Evolutionary conservation across 2,329 filamentous ascomycete species (phyloP).

Genomic region (Curvularia spicifera): DNA sequence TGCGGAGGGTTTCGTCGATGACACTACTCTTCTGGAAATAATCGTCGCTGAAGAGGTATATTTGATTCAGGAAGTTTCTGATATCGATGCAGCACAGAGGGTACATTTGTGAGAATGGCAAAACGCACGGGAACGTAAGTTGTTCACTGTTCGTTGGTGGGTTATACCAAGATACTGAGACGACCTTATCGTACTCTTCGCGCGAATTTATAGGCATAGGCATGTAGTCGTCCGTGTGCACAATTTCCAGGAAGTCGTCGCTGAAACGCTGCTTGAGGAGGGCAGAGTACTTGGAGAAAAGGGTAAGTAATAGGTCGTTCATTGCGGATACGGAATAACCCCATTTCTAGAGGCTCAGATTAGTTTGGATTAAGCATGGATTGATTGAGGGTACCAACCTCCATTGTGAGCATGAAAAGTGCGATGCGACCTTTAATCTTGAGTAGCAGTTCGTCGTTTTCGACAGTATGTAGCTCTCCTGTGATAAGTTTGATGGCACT

Average conservation of each 20-base stretch:
- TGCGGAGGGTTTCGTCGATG: slow-evolving; percentile 88
- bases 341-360: slow-evolving; percentile 68
- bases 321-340: slow-evolving; percentile 82
- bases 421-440: slow-evolving; percentile 94
- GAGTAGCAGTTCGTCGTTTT: slow-evolving; percentile 86
- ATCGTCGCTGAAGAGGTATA: slow-evolving; percentile 96
- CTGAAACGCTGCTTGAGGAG: slow-evolving; percentile 90
- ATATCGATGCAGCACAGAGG: slow-evolving; percentile 98
- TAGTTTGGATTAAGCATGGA: slow-evolving; percentile 12
- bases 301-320: slow-evolving; percentile 81
- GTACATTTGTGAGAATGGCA: slow-evolving; percentile 99
- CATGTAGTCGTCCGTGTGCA: slow-evolving; percentile 98
- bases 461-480: slow-evolving; percentile 77
- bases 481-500: slow-evolving; percentile 82
- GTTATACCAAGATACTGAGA: slow-evolving; percentile 94
- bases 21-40: slow-evolving; percentile 89
- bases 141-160: slow-evolving; percentile 60
- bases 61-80: slow-evolving; percentile 95
- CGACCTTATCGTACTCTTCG: slow-evolving; percentile 94
- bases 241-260: slow-evolving; percentile 91
- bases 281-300: slow-evolving; percentile 94
- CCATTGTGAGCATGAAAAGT: slow-evolving; percentile 97
- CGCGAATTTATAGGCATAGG: slow-evolving; percentile 93
- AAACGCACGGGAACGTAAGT: slow-evolving; percentile 86
- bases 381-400: slow-evolving; percentile 62